A percentile compares a stretch with the other conserved stretches of the same genome.
Conservation (phyloP, 441 rosid species). For the Hura crepitans region DNA sequence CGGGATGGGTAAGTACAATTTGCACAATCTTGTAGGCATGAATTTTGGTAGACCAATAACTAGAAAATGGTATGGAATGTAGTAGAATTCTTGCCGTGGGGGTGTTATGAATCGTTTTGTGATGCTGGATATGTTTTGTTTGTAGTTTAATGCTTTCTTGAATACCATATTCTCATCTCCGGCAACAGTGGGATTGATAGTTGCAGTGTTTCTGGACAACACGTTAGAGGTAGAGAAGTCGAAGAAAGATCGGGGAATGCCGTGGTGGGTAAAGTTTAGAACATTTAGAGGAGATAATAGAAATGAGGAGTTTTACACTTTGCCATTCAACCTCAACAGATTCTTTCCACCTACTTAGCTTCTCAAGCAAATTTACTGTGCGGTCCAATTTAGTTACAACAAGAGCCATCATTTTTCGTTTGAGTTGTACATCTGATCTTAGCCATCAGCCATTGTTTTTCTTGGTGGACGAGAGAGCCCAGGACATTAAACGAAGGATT, state of each 20-base stretch:
- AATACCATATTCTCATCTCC: conserved; percentile 86
- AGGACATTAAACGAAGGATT: conserved; percentile 9
- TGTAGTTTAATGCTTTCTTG: conserved; percentile 89
- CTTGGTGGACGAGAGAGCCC: conserved; percentile 22
- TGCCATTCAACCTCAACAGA: conserved; percentile 89
- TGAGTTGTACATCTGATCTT: conserved; percentile 3
- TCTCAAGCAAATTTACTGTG: conserved; percentile 9
- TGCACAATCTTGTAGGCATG: too few species aligned
- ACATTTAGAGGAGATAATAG: conserved; percentile 90
- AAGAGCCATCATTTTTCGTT: not conserved
- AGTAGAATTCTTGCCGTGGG: too few species aligned
- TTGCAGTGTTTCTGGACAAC: conserved; percentile 80
- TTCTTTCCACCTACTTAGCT: conserved; percentile 85
- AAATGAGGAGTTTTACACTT: conserved; percentile 91
- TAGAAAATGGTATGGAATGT: too few species aligned
- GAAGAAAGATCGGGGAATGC: conserved; percentile 85
- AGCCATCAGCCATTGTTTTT: conserved; percentile 20
- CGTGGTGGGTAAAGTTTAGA: conserved; percentile 97
- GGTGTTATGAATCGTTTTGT: not conserved
- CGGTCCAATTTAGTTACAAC: conserved; percentile 17
- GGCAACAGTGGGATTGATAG: conserved; percentile 72
- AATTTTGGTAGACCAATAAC: not conserved
- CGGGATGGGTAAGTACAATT: conserved; percentile 62
- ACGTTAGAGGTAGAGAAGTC: conserved; percentile 80
- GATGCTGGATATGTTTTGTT: not conserved